These are phyloP conservation scores for Ascochyta koolunga DNA, from an alignment of 2,329 filamentous ascomycete species.

Conservation along the genomic window DNA sequence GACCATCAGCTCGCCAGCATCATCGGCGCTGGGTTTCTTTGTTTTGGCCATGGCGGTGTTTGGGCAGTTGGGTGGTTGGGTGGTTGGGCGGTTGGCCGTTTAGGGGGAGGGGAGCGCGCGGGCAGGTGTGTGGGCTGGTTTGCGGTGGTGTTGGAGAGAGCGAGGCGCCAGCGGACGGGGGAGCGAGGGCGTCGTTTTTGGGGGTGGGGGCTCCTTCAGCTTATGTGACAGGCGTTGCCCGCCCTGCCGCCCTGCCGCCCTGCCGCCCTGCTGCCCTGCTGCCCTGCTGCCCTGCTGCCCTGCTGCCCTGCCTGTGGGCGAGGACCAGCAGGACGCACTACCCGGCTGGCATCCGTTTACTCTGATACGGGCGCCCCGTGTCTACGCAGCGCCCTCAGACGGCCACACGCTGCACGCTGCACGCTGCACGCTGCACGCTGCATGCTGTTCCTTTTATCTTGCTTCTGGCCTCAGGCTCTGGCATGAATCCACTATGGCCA, in stretches of 20 bases:
- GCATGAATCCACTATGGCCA: too few species aligned
- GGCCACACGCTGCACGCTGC: background rate
- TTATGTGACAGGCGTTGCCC: slow-evolving; percentile 20
- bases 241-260: slow-evolving; percentile 3
- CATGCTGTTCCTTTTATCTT: too few species aligned
- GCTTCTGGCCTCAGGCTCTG: too few species aligned
- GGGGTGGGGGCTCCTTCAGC: slow-evolving; percentile 3
- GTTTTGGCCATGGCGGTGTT: slow-evolving; percentile 33
- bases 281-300: slow-evolving; percentile 3
- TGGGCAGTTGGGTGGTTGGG: background rate
- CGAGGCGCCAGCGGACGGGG: slow-evolving; percentile 6
- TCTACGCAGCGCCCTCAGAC: background rate
- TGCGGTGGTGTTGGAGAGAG: slow-evolving; percentile 14
- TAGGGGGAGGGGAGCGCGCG: too few species aligned
- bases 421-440: background rate
- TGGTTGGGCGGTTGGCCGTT: background rate
- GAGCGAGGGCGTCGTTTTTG: background rate
- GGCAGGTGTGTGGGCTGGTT: slow-evolving; percentile 10
- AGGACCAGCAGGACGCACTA: slow-evolving; percentile 12
- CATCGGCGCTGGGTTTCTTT: slow-evolving; percentile 42
- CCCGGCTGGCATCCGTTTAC: slow-evolving; percentile 1
- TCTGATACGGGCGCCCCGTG: background rate
- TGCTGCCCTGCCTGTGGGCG: too few species aligned
- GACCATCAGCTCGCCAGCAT: slow-evolving; percentile 51
- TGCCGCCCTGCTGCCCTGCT: slow-evolving; percentile 5